Evolutionary conservation across 192 early-diverging fungal species (phyloP).

Genomic region (Coemansia sp.): DNA sequence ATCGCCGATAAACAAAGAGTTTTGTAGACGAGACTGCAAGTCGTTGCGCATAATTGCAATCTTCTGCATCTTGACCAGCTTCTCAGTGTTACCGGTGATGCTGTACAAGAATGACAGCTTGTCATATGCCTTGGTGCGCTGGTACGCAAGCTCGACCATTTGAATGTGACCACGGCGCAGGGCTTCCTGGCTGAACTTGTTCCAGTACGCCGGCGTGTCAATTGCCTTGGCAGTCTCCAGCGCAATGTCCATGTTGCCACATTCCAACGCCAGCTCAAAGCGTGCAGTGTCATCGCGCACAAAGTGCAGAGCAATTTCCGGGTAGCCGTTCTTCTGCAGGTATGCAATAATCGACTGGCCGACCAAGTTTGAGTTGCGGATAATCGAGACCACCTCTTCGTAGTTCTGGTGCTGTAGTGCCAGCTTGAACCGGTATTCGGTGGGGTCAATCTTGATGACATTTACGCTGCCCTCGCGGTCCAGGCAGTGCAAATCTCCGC

Average conservation of each 20-base stretch:
- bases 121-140: conserved; percentile 89
- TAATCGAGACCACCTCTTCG: conserved; percentile 94
- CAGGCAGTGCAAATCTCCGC: conserved; percentile 81
- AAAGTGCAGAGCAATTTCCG: conserved; percentile 98
- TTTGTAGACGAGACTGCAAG: conserved; percentile 89
- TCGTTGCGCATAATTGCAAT: conserved; percentile 86
- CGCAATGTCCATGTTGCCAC: conserved; percentile 94
- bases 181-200: conserved; percentile 84
- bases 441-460: conserved; percentile 89
- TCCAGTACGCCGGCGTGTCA: conserved; percentile 89
- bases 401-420: conserved; percentile 89
- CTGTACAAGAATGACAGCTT: conserved; percentile 94
- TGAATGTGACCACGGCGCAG: conserved; percentile 82
- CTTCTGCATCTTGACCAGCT: conserved; percentile 92
- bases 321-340: conserved; percentile 98
- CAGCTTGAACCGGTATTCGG: conserved; percentile 98
- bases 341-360: conserved; percentile 99
- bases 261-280: conserved; percentile 95
- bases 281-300: conserved; percentile 95
- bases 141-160: conserved; percentile 89
- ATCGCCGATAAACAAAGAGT: conserved; percentile 87
- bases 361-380: conserved; percentile 92
- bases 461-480: conserved; percentile 90
- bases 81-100: conserved; percentile 87
- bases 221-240: conserved; percentile 91